Evolutionary conservation across 352 stramenopile genomes (phyloP).

Genomic region (Pythium sp.): DNA sequence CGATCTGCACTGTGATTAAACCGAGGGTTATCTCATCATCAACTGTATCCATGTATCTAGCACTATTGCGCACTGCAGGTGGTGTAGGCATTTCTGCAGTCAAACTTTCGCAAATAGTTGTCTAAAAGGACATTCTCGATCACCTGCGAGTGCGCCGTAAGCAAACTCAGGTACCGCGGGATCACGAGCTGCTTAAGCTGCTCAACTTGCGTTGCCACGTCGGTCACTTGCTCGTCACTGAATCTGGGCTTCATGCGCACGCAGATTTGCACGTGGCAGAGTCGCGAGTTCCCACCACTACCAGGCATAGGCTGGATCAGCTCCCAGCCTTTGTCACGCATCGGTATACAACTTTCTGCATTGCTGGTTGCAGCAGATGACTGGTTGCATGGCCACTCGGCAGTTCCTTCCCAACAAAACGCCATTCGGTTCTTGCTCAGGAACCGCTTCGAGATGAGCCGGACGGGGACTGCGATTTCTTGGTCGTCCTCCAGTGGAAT

Average conservation of each 20-base stretch:
- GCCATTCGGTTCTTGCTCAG: conserved; percentile 7
- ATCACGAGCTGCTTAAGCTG: conserved; percentile 10
- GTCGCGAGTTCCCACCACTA: neutral
- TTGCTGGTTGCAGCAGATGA: neutral
- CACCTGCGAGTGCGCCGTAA: conserved; percentile 12
- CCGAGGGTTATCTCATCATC: too few species aligned
- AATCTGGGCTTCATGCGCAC: conserved; percentile 9
- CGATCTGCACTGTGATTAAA: too few species aligned
- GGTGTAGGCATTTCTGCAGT: too few species aligned
- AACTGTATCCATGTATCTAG: too few species aligned
- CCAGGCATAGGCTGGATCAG: conserved; percentile 5
- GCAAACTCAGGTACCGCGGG: conserved; percentile 8
- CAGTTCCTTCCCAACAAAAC: conserved; percentile 14
- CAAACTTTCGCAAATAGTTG: neutral
- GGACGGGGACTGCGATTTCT: neutral
- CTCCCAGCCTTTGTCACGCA: conserved; percentile 16
- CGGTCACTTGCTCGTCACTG: neutral
- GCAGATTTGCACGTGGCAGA: conserved; percentile 8
- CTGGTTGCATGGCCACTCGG: conserved; percentile 5
- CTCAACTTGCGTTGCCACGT: neutral
- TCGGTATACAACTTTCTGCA: neutral
- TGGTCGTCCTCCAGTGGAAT: neutral
- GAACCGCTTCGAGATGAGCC: conserved; percentile 12
- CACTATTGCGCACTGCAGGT: too few species aligned
- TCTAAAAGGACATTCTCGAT: conserved; percentile 22